phyloP scores from a whole-genome alignment of 305 asterid genomes.

The Solanum hybrid region DNA sequence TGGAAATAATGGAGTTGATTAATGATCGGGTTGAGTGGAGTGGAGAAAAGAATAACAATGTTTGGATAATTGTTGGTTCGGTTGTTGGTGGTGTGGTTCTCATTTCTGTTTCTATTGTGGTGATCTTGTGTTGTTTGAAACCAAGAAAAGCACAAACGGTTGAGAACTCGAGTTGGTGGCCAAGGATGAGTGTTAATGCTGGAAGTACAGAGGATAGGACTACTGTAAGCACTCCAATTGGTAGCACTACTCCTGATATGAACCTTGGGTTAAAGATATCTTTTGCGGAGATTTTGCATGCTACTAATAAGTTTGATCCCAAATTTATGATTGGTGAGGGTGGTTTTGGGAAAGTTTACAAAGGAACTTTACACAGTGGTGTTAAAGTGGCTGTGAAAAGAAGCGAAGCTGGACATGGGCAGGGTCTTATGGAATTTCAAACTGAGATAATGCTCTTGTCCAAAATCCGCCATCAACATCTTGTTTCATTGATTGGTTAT shows the following conservation, averaged over 20 bases:
- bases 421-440: conserved; percentile 45
- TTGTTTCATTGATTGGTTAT: conserved; percentile 49
- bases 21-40: not conserved
- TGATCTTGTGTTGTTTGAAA: conserved; percentile 11
- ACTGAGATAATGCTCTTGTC: conserved; percentile 42
- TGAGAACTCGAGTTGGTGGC: conserved; percentile 23
- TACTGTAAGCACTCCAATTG: conserved; percentile 12
- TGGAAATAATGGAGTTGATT: conserved; percentile 53
- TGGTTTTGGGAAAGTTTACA: conserved; percentile 59
- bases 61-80: conserved; percentile 20
- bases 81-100: conserved; percentile 24
- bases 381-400: conserved; percentile 51
- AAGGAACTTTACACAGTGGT: conserved; percentile 29
- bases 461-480: conserved; percentile 41
- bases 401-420: conserved; percentile 41
- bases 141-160: conserved; percentile 14
- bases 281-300: conserved; percentile 24
- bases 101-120: not conserved
- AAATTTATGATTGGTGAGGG: conserved; percentile 42
- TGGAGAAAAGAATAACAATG: not conserved
- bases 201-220: conserved; percentile 26
- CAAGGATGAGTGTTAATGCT: conserved; percentile 6
- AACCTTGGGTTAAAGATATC: conserved; percentile 43
- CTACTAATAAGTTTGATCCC: conserved; percentile 30
- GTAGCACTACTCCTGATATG: conserved; percentile 23